Percentiles rank a stretch among this genome's conserved stretches.
Conservation (phyloP, 2,329 filamentous ascomycete genomes). For the Hymenoscyphus repandus region DNA sequence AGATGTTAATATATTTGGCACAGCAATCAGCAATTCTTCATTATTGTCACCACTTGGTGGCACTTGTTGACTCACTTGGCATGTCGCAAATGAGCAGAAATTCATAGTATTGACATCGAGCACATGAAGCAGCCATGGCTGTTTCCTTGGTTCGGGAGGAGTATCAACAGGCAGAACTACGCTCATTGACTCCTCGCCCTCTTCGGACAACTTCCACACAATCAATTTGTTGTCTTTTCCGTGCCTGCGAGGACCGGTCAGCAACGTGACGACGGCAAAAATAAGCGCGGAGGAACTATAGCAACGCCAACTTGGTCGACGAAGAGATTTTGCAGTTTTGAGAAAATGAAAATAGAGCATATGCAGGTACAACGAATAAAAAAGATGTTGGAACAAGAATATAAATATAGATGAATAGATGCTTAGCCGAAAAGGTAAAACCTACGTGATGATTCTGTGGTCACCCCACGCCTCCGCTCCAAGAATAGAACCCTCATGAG, state of each 20-base stretch:
- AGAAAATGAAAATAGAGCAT: constrained; percentile 9
- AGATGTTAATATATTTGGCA: constrained; percentile 71
- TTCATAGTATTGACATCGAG: constrained; percentile 90
- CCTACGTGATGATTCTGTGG: constrained; percentile 80
- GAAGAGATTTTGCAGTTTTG: neutral
- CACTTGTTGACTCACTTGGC: constrained; percentile 9
- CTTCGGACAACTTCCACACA: constrained; percentile 68
- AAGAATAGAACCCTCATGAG: constrained; percentile 73
- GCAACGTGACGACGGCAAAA: neutral
- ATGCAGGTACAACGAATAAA: constrained; percentile 5
- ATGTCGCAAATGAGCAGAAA: constrained; percentile 75
- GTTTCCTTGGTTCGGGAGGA: constrained; percentile 41
- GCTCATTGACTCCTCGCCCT: constrained; percentile 61
- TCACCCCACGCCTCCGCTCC: constrained; percentile 65
- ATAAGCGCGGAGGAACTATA: neutral
- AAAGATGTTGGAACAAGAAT: neutral
- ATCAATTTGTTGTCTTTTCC: constrained; percentile 82
- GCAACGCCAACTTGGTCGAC: neutral
- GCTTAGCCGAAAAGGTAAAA: constrained; percentile 22
- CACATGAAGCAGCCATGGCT: constrained; percentile 82
- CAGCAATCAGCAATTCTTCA: constrained; percentile 61
- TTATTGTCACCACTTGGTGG: neutral
- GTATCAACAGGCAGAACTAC: constrained; percentile 66
- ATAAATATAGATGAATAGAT: neutral
- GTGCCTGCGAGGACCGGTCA: constrained; percentile 53